A percentile compares a stretch with the other conserved stretches of the same genome.
Conservation (phyloP, 768 basidiomycete species). For the Naganishia antarctica region DNA sequence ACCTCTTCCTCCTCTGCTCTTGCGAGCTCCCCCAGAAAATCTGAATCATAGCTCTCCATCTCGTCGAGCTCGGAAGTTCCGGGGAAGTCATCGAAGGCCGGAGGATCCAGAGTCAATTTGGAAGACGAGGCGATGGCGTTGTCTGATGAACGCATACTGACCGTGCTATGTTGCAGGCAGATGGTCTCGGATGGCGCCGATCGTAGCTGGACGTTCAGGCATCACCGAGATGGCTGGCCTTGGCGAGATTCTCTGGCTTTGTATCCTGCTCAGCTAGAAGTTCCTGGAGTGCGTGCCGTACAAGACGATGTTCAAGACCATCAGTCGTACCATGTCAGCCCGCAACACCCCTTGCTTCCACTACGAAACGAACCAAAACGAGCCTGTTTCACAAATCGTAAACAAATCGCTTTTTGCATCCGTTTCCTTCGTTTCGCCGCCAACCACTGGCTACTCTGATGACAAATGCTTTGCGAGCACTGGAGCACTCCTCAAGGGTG, state of each 20-base stretch:
- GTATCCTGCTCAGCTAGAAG: too few relatives aligned
- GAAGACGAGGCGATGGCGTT: not conserved
- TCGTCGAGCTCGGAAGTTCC: not conserved
- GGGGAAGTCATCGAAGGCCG: not conserved
- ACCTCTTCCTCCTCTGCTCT: slow-evolving; percentile 25
- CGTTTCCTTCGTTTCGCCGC: not conserved
- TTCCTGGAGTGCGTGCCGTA: too few relatives aligned
- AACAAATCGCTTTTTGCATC: not conserved
- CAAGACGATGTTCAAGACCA: too few relatives aligned
- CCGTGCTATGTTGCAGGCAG: not conserved
- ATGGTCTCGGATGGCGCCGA: too few relatives aligned
- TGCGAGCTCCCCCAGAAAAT: slow-evolving; percentile 21
- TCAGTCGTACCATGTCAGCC: too few relatives aligned
- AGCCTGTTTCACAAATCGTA: not conserved
- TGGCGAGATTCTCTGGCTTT: too few relatives aligned
- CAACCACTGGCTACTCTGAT: not conserved
- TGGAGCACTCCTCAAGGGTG: too few relatives aligned
- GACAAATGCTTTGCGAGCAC: too few relatives aligned
- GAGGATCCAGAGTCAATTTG: not conserved
- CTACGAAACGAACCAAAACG: too few relatives aligned
- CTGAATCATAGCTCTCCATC: not conserved
- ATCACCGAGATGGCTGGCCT: too few relatives aligned
- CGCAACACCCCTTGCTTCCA: too few relatives aligned
- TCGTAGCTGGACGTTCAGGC: too few relatives aligned
- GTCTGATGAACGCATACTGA: not conserved